Evolutionary conservation across 352 stramenopile species (phyloP).

Genomic region (Phytophthora idaei): DNA sequence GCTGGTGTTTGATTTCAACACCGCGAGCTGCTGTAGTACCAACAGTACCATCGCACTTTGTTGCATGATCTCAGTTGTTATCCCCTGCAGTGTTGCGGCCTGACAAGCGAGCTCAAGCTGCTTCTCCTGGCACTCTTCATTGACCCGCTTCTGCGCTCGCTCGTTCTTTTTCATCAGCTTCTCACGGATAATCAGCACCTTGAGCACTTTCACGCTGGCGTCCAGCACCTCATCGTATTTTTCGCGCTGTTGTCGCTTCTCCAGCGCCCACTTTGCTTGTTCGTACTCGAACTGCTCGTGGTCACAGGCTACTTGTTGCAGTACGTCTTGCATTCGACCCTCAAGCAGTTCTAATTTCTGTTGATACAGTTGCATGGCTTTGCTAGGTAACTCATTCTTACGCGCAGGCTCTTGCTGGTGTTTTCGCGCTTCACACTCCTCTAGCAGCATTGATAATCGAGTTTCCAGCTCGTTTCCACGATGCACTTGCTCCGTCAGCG

Average conservation of each 20-base stretch:
- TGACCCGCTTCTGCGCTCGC: conserved; percentile 22
- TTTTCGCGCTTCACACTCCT: conserved; percentile 32
- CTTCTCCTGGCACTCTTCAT: conserved; percentile 22
- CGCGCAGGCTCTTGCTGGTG: not conserved
- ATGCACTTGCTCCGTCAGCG: conserved; percentile 39
- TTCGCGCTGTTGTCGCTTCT: conserved; percentile 52
- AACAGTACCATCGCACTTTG: conserved; percentile 59
- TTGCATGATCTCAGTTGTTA: conserved; percentile 46
- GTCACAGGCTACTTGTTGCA: conserved; percentile 66
- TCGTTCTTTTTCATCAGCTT: conserved; percentile 69
- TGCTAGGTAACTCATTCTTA: not conserved
- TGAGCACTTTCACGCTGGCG: conserved; percentile 72
- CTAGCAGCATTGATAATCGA: conserved; percentile 48
- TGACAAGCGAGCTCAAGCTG: conserved; percentile 25
- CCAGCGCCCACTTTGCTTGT: conserved; percentile 56
- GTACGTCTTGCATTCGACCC: conserved; percentile 49
- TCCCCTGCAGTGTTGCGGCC: conserved; percentile 20
- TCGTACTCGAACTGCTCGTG: conserved; percentile 72
- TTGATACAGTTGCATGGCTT: conserved; percentile 38
- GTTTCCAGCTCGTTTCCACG: conserved; percentile 31
- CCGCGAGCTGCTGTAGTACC: conserved; percentile 48
- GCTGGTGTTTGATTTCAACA: conserved; percentile 12
- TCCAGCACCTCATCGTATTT: conserved; percentile 67
- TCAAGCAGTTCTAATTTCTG: conserved; percentile 60
- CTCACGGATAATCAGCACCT: conserved; percentile 66